These are phyloP conservation scores for Tylopilus cervinicoccineus DNA, from an alignment of 768 basidiomycete genomes.

Conservation along the genomic window DNA sequence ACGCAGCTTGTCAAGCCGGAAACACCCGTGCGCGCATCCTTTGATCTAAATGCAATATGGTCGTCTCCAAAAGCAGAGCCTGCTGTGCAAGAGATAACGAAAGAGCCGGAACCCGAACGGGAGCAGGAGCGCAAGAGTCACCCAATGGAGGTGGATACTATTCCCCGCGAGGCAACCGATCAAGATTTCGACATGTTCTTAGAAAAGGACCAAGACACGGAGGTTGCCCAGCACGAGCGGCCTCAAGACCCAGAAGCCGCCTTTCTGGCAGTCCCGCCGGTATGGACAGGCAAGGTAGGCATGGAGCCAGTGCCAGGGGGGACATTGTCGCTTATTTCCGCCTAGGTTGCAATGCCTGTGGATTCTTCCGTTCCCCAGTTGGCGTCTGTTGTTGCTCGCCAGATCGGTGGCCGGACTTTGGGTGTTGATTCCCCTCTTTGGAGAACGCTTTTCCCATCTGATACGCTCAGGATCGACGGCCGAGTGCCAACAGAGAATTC, in stretches of 20 bases:
- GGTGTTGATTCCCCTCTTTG: constrained; percentile 59
- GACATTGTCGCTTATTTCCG: constrained; percentile 15
- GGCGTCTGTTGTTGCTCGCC: constrained; percentile 64
- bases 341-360: constrained; percentile 74
- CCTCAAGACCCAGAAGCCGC: constrained; percentile 42
- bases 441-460: constrained; percentile 71
- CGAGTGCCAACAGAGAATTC: constrained; percentile 78
- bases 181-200: constrained; percentile 87
- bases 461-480: constrained; percentile 73
- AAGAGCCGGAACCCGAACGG: constrained; percentile 24
- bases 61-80: constrained; percentile 40
- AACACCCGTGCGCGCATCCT: constrained; percentile 47
- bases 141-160: constrained; percentile 40
- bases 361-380: constrained; percentile 69
- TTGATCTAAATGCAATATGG: constrained; percentile 75
- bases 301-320: neutral
- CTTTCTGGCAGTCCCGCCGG: constrained; percentile 54
- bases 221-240: constrained; percentile 19
- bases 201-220: constrained; percentile 48
- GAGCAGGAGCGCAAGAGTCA: constrained; percentile 39
- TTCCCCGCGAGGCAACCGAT: constrained; percentile 52
- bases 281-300: constrained; percentile 76
- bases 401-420: constrained; percentile 71
- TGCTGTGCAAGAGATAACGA: constrained; percentile 13
- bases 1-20: constrained; percentile 38